phyloP scores from a whole-genome alignment of 768 basidiomycete species.

The Rhodotorula graminis region DNA sequence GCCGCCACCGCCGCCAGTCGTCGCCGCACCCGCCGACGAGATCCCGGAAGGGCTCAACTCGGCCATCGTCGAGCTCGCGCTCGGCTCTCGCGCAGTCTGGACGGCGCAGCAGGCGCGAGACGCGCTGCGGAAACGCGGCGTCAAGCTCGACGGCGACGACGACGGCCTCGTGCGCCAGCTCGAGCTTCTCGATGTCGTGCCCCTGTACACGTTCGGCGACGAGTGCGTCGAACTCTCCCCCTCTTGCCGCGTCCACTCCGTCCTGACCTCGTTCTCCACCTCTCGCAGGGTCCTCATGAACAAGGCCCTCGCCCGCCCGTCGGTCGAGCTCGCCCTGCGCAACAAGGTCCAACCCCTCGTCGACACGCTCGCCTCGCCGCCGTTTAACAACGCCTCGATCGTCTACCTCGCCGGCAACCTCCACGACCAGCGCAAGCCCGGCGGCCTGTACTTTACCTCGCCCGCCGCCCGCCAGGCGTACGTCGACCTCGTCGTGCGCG shows the following conservation, averaged over 20 bases:
- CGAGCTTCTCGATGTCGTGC: not conserved
- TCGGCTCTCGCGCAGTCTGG: not conserved
- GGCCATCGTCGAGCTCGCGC: not conserved
- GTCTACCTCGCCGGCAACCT: conserved; percentile 9
- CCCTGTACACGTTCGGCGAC: conserved; percentile 1
- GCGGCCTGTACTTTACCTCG: conserved; percentile 13
- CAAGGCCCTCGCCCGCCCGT: conserved; percentile 9
- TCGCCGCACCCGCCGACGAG: too few relatives aligned
- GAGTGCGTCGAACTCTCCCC: not conserved
- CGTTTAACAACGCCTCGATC: not conserved
- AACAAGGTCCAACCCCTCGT: not conserved
- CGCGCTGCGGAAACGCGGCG: not conserved
- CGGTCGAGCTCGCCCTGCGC: conserved; percentile 1
- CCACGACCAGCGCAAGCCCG: conserved; percentile 25
- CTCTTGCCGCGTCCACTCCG: not conserved
- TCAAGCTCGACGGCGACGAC: not conserved
- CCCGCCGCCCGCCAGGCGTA: not conserved
- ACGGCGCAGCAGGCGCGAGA: not conserved
- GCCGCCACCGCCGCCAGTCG: fast-evolving
- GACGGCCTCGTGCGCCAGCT: not conserved
- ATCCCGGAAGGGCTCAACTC: not conserved
- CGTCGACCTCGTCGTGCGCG: not conserved
- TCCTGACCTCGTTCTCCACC: too few relatives aligned
- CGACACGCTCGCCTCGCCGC: not conserved
- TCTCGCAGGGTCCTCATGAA: conserved; percentile 13